Conservation (phyloP, 345 rosid genomes). For the Euphorbia peplus region DNA sequence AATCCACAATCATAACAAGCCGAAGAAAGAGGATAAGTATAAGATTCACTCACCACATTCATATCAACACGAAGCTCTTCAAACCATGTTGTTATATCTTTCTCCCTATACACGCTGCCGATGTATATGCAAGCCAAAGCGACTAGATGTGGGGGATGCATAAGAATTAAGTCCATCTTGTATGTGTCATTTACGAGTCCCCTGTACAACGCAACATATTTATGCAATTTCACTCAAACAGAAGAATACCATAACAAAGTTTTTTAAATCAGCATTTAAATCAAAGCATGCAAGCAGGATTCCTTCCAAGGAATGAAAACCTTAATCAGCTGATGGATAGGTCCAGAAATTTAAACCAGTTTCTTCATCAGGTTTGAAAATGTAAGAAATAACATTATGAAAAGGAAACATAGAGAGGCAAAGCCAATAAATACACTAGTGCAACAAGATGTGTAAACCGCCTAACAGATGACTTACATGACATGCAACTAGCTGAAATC, state of each 20-base stretch:
- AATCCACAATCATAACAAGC: not conserved
- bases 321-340: not conserved
- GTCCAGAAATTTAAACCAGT: not conserved
- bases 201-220: slow-evolving; percentile 39
- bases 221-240: not conserved
- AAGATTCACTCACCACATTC: slow-evolving; percentile 65
- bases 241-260: not conserved
- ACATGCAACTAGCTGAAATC: not conserved
- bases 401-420: not conserved
- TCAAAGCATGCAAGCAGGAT: not conserved
- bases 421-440: not conserved
- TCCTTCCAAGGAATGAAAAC: not conserved
- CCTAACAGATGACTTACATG: slow-evolving; percentile 6
- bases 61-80: slow-evolving; percentile 97
- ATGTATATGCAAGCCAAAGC: slow-evolving; percentile 92
- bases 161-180: slow-evolving; percentile 90
- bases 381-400: not conserved
- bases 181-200: slow-evolving; percentile 95
- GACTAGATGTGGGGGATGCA: slow-evolving; percentile 81
- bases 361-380: not conserved
- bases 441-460: slow-evolving; percentile 3
- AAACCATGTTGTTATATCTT: slow-evolving; percentile 85
- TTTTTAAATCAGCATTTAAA: too few relatives aligned
- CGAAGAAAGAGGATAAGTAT: not conserved
- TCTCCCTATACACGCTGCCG: slow-evolving; percentile 70